A percentile compares a stretch with the other conserved stretches of the same genome.
These are phyloP conservation scores for Penicillium sp. DNA, from an alignment of 2,329 filamentous ascomycete genomes.

Conservation along the genomic window DNA sequence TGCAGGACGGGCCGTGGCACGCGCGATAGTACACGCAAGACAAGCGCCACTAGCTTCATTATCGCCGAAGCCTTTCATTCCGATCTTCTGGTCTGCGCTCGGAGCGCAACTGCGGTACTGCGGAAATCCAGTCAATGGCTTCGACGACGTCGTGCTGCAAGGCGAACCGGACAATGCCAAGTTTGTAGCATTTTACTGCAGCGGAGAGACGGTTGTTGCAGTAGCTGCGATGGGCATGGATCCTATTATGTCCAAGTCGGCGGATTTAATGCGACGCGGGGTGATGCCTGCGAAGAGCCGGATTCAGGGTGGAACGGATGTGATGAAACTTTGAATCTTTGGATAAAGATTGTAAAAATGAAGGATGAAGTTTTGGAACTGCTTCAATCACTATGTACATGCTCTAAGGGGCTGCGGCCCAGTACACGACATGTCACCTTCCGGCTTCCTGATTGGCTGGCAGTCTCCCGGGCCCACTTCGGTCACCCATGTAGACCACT, in stretches of 20 bases:
- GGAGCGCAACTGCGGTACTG: slow-evolving; percentile 88
- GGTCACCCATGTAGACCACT: too few relatives aligned
- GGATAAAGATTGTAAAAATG: not conserved
- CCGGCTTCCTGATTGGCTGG: too few relatives aligned
- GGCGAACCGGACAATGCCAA: slow-evolving; percentile 71
- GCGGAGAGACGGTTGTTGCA: slow-evolving; percentile 79
- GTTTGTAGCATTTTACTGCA: slow-evolving; percentile 84
- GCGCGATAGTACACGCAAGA: slow-evolving; percentile 62
- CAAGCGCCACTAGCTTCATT: slow-evolving; percentile 33
- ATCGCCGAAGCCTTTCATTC: slow-evolving; percentile 69
- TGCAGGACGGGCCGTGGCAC: slow-evolving; percentile 71
- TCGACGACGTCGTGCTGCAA: slow-evolving; percentile 75
- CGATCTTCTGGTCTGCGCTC: slow-evolving; percentile 94
- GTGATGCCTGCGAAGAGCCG: slow-evolving; percentile 80
- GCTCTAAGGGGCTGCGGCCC: too few relatives aligned
- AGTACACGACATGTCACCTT: too few relatives aligned
- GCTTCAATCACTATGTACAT: too few relatives aligned
- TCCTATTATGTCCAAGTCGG: slow-evolving; percentile 73
- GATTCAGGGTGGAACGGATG: slow-evolving; percentile 52
- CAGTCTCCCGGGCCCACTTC: too few relatives aligned
- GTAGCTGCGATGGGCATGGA: slow-evolving; percentile 88
- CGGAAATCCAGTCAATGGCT: slow-evolving; percentile 76
- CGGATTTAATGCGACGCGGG: slow-evolving; percentile 74
- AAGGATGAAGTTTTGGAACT: not conserved
- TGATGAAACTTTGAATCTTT: slow-evolving; percentile 21